These are phyloP conservation scores for Nothophytophthora sp. DNA, from an alignment of 352 stramenopile species.

Conservation along the genomic window DNA sequence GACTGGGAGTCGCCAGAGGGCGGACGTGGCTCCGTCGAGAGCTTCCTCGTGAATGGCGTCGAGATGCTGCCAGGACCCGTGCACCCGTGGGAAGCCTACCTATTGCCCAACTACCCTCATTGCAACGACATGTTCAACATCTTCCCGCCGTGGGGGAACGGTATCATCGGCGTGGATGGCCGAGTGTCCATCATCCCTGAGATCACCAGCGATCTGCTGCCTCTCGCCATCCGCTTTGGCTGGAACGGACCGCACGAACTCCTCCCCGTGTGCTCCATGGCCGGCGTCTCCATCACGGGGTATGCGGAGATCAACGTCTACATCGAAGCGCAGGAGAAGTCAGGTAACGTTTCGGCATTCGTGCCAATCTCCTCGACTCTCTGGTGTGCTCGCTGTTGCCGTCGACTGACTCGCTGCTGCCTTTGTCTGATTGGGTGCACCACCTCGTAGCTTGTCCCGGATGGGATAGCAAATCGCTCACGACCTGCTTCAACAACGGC, in stretches of 20 bases:
- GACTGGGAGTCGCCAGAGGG: conserved; percentile 64
- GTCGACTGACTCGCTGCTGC: not conserved
- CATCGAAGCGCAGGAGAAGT: conserved; percentile 80
- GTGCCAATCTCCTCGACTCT: not conserved
- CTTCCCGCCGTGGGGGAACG: conserved; percentile 78
- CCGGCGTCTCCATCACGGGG: conserved; percentile 68
- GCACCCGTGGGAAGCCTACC: conserved; percentile 64
- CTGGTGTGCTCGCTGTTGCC: not conserved
- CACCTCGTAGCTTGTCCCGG: conserved; percentile 71
- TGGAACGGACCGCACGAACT: conserved; percentile 61
- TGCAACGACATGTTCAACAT: conserved; percentile 88
- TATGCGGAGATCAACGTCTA: conserved; percentile 83
- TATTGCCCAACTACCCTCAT: conserved; percentile 73
- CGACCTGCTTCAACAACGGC: conserved; percentile 65
- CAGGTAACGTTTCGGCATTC: conserved; percentile 29
- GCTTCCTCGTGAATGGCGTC: conserved; percentile 58
- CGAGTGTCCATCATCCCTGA: conserved; percentile 66
- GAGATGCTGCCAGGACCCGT: conserved; percentile 62
- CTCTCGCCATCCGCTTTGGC: conserved; percentile 51
- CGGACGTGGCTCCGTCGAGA: conserved; percentile 57
- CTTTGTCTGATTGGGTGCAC: not conserved
- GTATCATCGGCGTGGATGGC: conserved; percentile 59
- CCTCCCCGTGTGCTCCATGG: conserved; percentile 76
- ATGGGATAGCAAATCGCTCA: conserved; percentile 55
- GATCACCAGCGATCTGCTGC: conserved; percentile 43